phyloP scores from a whole-genome alignment of 148 eudicot genomes.

The Chenopodium suecicum region DNA sequence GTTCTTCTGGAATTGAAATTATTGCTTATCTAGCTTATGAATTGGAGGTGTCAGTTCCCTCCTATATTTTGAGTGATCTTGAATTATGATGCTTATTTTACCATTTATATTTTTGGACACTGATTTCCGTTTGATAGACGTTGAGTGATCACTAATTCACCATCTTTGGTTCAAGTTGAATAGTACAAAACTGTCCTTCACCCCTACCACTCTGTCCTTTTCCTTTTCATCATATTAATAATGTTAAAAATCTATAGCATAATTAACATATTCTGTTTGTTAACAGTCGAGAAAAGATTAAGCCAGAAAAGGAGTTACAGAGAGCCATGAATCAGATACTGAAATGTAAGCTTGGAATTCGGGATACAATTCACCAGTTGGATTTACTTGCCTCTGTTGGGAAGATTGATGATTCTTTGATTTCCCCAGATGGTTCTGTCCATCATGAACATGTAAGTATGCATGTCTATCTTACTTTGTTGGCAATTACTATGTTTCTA shows the following conservation, averaged over 20 bases:
- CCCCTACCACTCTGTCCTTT: not conserved
- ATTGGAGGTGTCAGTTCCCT: not conserved
- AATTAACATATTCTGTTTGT: slow-evolving; percentile 9
- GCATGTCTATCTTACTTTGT: slow-evolving; percentile 11
- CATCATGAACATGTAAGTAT: slow-evolving; percentile 88
- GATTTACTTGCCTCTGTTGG: slow-evolving; percentile 86
- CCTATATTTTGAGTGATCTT: not conserved
- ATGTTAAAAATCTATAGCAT: not conserved
- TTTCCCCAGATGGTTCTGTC: slow-evolving; percentile 92
- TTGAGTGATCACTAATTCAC: not conserved
- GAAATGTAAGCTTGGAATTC: slow-evolving; percentile 84
- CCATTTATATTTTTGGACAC: not conserved
- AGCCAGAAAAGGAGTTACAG: slow-evolving; percentile 78
- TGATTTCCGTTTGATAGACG: not conserved
- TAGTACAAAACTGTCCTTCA: not conserved
- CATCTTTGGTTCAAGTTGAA: not conserved
- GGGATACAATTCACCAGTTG: slow-evolving; percentile 80
- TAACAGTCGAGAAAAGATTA: slow-evolving; percentile 86
- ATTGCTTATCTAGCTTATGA: not conserved
- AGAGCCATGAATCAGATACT: slow-evolving; percentile 82
- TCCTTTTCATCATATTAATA: not conserved
- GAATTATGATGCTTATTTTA: not conserved
- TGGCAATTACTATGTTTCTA: not conserved
- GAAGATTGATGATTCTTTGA: slow-evolving; percentile 59
- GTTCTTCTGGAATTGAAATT: not conserved